These are phyloP conservation scores for Suhomyces sp. DNA, from an alignment of 805 yeast species.

Conservation along the genomic window DNA sequence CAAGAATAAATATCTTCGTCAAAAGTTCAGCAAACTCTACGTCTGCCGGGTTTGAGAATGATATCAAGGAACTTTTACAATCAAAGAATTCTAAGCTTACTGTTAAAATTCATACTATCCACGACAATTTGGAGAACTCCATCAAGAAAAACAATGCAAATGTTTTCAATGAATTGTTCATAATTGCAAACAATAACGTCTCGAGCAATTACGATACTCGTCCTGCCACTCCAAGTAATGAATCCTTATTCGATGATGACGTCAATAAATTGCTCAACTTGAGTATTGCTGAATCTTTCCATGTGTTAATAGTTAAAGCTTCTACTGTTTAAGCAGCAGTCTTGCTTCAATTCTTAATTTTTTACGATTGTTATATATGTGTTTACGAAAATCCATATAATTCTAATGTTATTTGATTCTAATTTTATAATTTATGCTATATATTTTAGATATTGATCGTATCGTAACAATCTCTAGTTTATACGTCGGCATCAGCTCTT, in stretches of 20 bases:
- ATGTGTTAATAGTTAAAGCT: conserved; percentile 21
- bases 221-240: conserved; percentile 9
- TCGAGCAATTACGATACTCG: not conserved
- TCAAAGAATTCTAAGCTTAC: conserved; percentile 11
- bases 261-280: conserved; percentile 22
- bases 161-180: conserved; percentile 21
- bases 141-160: conserved; percentile 11
- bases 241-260: conserved; percentile 17
- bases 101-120: conserved; percentile 15
- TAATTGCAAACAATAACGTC: conserved; percentile 21
- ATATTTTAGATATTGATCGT: not conserved
- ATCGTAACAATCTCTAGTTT: not conserved
- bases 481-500: not conserved
- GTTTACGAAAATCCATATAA: not conserved
- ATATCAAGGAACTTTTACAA: conserved; percentile 7
- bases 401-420: too few species aligned
- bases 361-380: not conserved
- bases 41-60: conserved; percentile 10
- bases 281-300: conserved; percentile 24
- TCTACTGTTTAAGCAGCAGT: conserved; percentile 2
- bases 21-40: conserved; percentile 11
- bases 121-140: conserved; percentile 17
- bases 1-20: conserved; percentile 21
- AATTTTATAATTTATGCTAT: not conserved
- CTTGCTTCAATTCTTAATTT: not conserved